These are phyloP conservation scores for Talaromyces islandicus DNA, from an alignment of 2,329 filamentous ascomycete genomes.

Conservation along the genomic window DNA sequence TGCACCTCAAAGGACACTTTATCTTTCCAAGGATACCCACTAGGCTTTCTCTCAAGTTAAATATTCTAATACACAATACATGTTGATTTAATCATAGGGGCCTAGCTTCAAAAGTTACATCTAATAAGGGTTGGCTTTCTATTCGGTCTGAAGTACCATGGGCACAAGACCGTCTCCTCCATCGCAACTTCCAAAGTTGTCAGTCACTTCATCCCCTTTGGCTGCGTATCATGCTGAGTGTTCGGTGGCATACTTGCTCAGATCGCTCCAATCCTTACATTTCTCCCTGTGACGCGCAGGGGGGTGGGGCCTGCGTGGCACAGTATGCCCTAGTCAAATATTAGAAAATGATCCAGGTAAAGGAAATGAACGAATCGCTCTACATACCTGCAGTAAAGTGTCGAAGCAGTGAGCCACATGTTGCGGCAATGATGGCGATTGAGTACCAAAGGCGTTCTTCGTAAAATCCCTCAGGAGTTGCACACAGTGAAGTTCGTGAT, in stretches of 20 bases:
- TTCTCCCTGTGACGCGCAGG: neutral
- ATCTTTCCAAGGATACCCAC: too few species aligned
- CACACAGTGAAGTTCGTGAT: neutral
- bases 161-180: too few species aligned
- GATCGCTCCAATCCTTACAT: neutral
- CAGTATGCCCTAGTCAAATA: neutral
- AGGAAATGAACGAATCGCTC: too few species aligned
- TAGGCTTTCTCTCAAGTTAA: too few species aligned
- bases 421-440: neutral
- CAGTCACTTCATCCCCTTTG: constrained; percentile 13
- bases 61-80: too few species aligned
- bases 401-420: neutral
- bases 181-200: too few species aligned
- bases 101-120: too few species aligned
- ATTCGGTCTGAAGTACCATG: too few species aligned
- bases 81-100: too few species aligned
- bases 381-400: neutral
- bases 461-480: neutral
- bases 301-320: neutral
- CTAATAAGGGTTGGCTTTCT: too few species aligned
- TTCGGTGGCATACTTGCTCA: neutral
- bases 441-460: neutral
- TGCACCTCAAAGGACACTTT: too few species aligned
- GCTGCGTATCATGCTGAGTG: constrained; percentile 3
- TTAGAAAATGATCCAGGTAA: too few species aligned